Conservation (phyloP, 805 yeast genomes). For the Yarrowia sp. region DNA sequence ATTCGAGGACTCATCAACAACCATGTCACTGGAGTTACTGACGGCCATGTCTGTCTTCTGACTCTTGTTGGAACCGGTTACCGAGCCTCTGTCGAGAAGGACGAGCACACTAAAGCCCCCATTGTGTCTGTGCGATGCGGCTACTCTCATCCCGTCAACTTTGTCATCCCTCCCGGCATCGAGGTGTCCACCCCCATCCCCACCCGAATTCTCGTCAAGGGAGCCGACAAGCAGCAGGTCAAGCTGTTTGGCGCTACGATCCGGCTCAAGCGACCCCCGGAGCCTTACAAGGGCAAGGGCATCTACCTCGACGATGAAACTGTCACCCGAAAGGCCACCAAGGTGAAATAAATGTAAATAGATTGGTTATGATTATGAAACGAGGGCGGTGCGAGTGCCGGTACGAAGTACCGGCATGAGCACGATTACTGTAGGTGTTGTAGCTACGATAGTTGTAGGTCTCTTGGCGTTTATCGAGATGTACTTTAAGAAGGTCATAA, state of each 20-base stretch:
- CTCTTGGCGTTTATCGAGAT: too few species aligned
- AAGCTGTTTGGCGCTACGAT: slow-evolving; percentile 83
- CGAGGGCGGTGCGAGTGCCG: too few species aligned
- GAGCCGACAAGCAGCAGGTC: slow-evolving; percentile 83
- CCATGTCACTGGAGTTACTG: slow-evolving; percentile 81
- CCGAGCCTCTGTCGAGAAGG: slow-evolving; percentile 74
- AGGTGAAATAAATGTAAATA: slow-evolving; percentile 63
- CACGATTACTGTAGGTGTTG: background rate
- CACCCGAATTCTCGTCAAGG: slow-evolving; percentile 80
- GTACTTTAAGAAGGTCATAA: too few species aligned
- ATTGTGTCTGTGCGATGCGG: slow-evolving; percentile 82
- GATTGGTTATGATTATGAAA: background rate
- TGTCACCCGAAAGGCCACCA: slow-evolving; percentile 84
- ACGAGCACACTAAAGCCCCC: slow-evolving; percentile 44
- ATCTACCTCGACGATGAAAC: slow-evolving; percentile 89
- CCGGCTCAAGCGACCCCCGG: slow-evolving; percentile 89
- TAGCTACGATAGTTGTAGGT: too few species aligned
- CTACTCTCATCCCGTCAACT: slow-evolving; percentile 73
- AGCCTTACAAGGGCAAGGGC: slow-evolving; percentile 98
- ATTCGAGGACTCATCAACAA: slow-evolving; percentile 74
- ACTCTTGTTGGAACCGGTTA: slow-evolving; percentile 96
- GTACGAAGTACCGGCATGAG: too few species aligned
- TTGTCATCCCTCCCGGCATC: slow-evolving; percentile 73
- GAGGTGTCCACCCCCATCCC: slow-evolving; percentile 78
- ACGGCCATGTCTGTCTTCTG: slow-evolving; percentile 85